Evolutionary conservation across 768 basidiomycete genomes (phyloP), one percentile per base, ranked within the genome.

Genomic region (Neoboletus brunneissimus): DNA sequence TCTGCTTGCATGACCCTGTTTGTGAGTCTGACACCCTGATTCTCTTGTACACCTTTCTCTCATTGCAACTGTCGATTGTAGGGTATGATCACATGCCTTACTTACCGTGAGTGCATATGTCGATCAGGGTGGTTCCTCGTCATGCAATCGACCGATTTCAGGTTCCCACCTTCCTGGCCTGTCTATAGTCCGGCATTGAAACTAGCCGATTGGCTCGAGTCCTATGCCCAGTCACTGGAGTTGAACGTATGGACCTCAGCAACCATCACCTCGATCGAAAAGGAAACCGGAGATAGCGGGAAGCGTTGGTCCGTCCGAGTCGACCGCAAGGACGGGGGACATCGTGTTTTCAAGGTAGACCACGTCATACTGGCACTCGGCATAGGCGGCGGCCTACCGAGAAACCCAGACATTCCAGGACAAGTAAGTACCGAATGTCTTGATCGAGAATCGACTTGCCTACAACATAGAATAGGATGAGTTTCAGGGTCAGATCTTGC

Each of bases 181-280:
- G 78, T 81, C 5, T 85, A 75, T 48, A 75, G 77, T 4, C 83
- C 85, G 5, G 83, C 84, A 15, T 22, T 61, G 44, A 63, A 85
- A 79, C 68, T 88, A 15, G 87, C 85, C 0, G 81, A 83, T 56
- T 88, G 85, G 84, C 76, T 89, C 3, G 87, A 88, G 69, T 75
- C 69, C 54, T 88, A 87, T 64, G 84, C 83, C 1, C 76, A 81
- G 12, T 64, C 75, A 2, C 68, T 88, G 54, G 87, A 87, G 57
- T 72, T 88, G 51, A 82, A 86, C 60, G 77, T 84, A 6, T 87
- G 86, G 86, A 82, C 79, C n/a, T 80, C 77, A 0, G 75, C 80
- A 0, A 64, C 59, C 2, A 77, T 67, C 20, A 9, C 54, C 11
- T 61, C 65, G 1, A 65, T 74, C 18, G 53, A 56, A 48, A 66